A percentile compares a stretch with the other conserved stretches of the same genome.
Conservation (phyloP, 2,329 filamentous ascomycete species). For the Podosphaera xanthii region DNA sequence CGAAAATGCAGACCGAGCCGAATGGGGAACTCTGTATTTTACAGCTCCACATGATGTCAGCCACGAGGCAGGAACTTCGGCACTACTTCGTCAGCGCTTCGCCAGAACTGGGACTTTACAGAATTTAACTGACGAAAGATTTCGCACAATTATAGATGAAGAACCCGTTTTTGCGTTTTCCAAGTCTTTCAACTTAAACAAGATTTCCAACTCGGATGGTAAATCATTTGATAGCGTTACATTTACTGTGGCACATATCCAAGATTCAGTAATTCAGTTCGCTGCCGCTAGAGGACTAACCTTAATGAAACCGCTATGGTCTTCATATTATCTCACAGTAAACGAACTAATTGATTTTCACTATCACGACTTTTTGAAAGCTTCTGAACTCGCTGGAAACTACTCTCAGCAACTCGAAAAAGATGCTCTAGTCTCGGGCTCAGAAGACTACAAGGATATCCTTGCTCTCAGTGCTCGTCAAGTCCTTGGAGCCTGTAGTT, state of each 20-base stretch:
- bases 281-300: conserved; percentile 55
- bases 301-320: conserved; percentile 59
- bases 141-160: conserved; percentile 48
- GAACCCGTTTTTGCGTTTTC: conserved; percentile 68
- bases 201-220: conserved; percentile 11
- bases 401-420: conserved; percentile 48
- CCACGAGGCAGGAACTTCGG: conserved; percentile 50
- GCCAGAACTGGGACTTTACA: conserved; percentile 40
- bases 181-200: conserved; percentile 33
- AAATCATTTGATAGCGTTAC: conserved; percentile 28
- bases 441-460: conserved; percentile 54
- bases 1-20: conserved; percentile 49
- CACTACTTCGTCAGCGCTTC: conserved; percentile 42
- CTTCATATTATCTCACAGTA: conserved; percentile 43
- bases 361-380: conserved; percentile 48
- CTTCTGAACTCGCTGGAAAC: conserved; percentile 38
- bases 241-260: conserved; percentile 57
- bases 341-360: conserved; percentile 50
- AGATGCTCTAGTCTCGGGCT: conserved; percentile 53
- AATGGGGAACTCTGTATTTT: conserved; percentile 69
- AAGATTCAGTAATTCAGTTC: conserved; percentile 60
- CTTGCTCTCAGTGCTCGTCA: conserved; percentile 58
- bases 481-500: conserved; percentile 55
- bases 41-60: conserved; percentile 43
- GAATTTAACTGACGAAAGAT: conserved; percentile 42